These are phyloP conservation scores for Fonsecaea monophora DNA, from an alignment of 2,329 filamentous ascomycete genomes.

Conservation along the genomic window DNA sequence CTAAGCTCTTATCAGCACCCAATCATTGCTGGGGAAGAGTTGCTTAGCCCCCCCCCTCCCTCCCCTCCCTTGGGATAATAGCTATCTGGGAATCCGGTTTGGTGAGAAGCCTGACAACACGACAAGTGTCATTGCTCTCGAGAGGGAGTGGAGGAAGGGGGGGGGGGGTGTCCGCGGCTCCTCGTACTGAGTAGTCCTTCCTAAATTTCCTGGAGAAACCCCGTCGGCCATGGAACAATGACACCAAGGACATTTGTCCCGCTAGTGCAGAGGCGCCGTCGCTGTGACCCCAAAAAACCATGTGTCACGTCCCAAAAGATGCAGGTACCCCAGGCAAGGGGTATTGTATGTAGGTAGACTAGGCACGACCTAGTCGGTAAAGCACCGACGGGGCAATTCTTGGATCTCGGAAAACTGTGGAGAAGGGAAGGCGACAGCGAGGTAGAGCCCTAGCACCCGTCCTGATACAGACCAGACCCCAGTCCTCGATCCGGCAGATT, in stretches of 20 bases:
- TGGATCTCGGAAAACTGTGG: conserved; percentile 10
- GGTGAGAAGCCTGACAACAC: conserved; percentile 4
- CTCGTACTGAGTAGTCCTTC: no score
- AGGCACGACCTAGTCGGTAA: not conserved
- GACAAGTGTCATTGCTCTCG: conserved; percentile 3
- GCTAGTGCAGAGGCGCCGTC: not conserved
- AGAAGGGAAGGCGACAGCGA: conserved; percentile 8
- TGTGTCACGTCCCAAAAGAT: conserved; percentile 20
- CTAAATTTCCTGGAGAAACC: not conserved
- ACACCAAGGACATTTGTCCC: not conserved
- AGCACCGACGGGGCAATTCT: not conserved
- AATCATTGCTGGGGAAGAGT: not conserved
- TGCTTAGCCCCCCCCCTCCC: not conserved
- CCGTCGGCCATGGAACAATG: not conserved
- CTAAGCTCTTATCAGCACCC: conserved; percentile 19
- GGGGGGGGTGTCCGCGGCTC: no score
- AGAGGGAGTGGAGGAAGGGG: no score
- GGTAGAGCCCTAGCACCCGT: not conserved
- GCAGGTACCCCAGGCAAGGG: conserved; percentile 29
- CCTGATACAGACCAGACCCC: conserved; percentile 1
- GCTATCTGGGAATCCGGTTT: conserved; percentile 1
- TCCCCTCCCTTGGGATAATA: no score
- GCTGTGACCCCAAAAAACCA: conserved; percentile 16
- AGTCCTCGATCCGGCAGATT: conserved; percentile 23
- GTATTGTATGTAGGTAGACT: not conserved